Evolutionary conservation across 768 basidiomycete species (phyloP).

Genomic region (Cystobasidium tubakii): DNA sequence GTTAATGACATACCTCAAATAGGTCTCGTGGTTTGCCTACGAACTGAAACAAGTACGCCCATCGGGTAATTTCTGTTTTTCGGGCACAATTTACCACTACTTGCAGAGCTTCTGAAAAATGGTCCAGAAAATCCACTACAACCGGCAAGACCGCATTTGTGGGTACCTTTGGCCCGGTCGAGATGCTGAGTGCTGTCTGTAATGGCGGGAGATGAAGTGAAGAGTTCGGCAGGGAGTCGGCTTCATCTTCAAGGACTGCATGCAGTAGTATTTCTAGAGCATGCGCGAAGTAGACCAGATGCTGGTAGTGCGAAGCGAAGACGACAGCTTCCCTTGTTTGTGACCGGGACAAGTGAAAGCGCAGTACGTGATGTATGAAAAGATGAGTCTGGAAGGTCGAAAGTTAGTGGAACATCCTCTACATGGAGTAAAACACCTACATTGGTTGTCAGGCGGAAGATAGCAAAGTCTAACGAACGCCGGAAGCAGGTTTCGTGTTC

Average conservation of each 20-base stretch:
- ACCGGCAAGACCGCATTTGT: constrained; percentile 55
- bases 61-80: constrained; percentile 87
- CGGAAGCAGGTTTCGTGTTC: constrained; percentile 78
- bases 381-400: constrained; percentile 67
- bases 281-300: constrained; percentile 86
- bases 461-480: constrained; percentile 72
- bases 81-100: constrained; percentile 93
- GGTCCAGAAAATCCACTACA: constrained; percentile 83
- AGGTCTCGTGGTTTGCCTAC: constrained; percentile 84
- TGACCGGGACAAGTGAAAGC: constrained; percentile 65
- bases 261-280: constrained; percentile 90
- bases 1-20: constrained; percentile 66
- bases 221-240: constrained; percentile 44
- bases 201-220: not conserved
- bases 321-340: constrained; percentile 68
- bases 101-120: constrained; percentile 83
- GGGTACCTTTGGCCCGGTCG: constrained; percentile 14
- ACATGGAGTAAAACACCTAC: constrained; percentile 53
- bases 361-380: constrained; percentile 85
- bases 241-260: constrained; percentile 82
- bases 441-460: constrained; percentile 81
- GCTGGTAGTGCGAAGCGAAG: constrained; percentile 78
- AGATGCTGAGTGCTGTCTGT: not conserved
- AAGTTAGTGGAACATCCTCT: not conserved
- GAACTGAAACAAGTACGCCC: constrained; percentile 78